phyloP scores from a whole-genome alignment of 208 protist species.

The Crithidia thermophila region DNA sequence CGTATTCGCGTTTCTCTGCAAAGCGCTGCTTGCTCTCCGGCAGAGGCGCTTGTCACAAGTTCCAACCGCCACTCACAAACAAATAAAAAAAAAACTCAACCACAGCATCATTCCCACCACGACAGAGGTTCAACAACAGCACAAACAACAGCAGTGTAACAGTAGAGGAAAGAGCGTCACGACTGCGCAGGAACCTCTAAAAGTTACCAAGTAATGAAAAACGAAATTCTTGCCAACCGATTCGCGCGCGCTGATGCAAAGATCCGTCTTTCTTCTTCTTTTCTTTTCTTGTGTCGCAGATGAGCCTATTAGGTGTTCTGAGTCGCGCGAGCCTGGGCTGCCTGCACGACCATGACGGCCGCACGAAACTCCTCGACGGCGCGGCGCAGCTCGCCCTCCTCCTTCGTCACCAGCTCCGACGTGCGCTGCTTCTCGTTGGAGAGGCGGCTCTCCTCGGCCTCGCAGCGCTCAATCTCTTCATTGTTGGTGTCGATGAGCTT shows the following conservation, averaged over 20 bases:
- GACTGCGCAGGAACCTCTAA: too few relatives aligned
- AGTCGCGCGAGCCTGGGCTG: constrained; percentile 27
- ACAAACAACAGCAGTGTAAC: too few relatives aligned
- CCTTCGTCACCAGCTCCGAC: constrained; percentile 67
- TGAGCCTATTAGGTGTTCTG: constrained; percentile 18
- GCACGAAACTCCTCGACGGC: constrained; percentile 66
- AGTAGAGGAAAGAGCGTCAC: too few relatives aligned
- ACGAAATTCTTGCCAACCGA: too few relatives aligned
- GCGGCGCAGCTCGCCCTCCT: constrained; percentile 73
- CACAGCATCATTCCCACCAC: too few relatives aligned
- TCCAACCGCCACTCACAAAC: background rate
- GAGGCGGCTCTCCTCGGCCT: constrained; percentile 80
- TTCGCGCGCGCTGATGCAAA: too few relatives aligned
- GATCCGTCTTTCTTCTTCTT: too few relatives aligned
- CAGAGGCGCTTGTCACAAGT: too few relatives aligned
- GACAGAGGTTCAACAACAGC: too few relatives aligned
- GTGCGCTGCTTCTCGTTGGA: constrained; percentile 83
- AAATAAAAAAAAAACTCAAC: background rate
- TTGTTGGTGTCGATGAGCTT: constrained; percentile 71
- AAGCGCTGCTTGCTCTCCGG: too few relatives aligned
- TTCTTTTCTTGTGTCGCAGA: too few relatives aligned
- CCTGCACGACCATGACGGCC: constrained; percentile 59
- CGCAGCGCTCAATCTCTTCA: constrained; percentile 66
- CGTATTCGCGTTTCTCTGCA: background rate
- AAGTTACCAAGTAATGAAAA: too few relatives aligned